These are phyloP conservation scores for Xylaria multiplex DNA, from an alignment of 2,329 filamentous ascomycete species.

Conservation along the genomic window DNA sequence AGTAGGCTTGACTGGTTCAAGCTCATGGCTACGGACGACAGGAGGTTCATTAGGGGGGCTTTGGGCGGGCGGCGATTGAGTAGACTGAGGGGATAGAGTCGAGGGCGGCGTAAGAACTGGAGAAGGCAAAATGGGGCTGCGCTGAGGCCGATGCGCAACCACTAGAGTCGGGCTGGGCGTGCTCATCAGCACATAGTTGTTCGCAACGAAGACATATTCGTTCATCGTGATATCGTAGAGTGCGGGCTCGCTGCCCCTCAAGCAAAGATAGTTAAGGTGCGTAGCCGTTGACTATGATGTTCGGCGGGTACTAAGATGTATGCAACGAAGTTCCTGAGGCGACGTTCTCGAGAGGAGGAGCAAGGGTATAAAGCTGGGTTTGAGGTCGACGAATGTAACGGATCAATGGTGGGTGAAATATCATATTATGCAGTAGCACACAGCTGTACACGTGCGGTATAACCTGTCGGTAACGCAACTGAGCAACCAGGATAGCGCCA, in stretches of 20 bases:
- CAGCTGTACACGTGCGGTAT: constrained; percentile 11
- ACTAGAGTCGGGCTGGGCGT: constrained; percentile 38
- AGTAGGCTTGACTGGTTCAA: constrained; percentile 39
- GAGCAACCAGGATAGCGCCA: not conserved
- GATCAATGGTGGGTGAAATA: constrained; percentile 1
- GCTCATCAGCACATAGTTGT: constrained; percentile 36
- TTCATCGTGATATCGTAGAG: constrained; percentile 35
- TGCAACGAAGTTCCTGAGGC: not conserved
- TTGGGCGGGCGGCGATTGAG: constrained; percentile 39
- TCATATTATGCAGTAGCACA: constrained; percentile 10
- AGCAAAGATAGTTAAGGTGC: constrained; percentile 6
- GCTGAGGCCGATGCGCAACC: constrained; percentile 41
- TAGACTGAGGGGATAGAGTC: constrained; percentile 39
- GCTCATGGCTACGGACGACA: constrained; percentile 35
- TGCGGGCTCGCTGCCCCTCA: constrained; percentile 32
- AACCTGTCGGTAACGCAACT: not conserved
- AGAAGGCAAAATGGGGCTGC: constrained; percentile 36
- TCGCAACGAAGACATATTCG: constrained; percentile 43
- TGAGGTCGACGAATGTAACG: not conserved
- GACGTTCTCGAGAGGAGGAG: not conserved
- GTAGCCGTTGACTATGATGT: not conserved
- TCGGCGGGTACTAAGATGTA: not conserved
- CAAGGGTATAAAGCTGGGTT: constrained; percentile 1
- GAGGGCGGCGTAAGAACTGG: constrained; percentile 34
- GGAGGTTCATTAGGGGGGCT: constrained; percentile 36